Base-by-base conservation (phyloP, 1,139 yeast species). In the Kurtzmaniella quercitrusa region DNA sequence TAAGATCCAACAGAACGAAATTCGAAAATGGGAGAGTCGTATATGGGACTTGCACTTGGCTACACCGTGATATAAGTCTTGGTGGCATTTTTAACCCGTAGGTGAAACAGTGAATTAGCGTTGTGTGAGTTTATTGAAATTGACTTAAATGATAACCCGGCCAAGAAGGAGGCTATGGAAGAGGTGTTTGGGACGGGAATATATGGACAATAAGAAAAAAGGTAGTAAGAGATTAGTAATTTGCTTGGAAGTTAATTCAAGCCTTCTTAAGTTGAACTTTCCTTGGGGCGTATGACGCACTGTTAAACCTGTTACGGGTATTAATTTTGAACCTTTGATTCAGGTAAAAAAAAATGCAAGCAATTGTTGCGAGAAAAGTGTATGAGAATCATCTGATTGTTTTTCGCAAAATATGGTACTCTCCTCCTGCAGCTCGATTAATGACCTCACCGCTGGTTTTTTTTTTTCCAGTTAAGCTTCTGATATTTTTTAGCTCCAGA, bases 261-360 rank as follows among this genome's bases (percentile, higher is more conserved):
- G 31, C 31, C 31, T 27, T n/a, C 31, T 27, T 4, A 27, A 11
- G 31, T 27, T 10, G 12, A 6, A 27, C 10, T 27, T 27, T 7
- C 10, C 36, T 31, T 31, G 36, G 36, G 36, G 36, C 36, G 36
- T n/a, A 15, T 31, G 36, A 31, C 36, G 36, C 36, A 31, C 36
- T 31, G 18, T 16, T 15, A 31, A 31, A 31, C 36, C 36, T 31
- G 36, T 14, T 31, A 27, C 31, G 10, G 31, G 31, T 27, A 27
- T 27, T 27, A 27, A 7, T 7, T 27, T 21, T 27, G 12, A 27
- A 27, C 31, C 31, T 27, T 27, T 27, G 14, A 27, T 27, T 27
- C 14, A 27, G 23, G 23, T 21, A 21, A 21, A 21, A 5, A 21
- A 5, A 21, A 5, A 7, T 27, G 31, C 31, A 27, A 27, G 31